These are phyloP conservation scores for Coniferiporia weirii DNA, from an alignment of 1,284 basidiomycete genomes.

Conservation along the genomic window DNA sequence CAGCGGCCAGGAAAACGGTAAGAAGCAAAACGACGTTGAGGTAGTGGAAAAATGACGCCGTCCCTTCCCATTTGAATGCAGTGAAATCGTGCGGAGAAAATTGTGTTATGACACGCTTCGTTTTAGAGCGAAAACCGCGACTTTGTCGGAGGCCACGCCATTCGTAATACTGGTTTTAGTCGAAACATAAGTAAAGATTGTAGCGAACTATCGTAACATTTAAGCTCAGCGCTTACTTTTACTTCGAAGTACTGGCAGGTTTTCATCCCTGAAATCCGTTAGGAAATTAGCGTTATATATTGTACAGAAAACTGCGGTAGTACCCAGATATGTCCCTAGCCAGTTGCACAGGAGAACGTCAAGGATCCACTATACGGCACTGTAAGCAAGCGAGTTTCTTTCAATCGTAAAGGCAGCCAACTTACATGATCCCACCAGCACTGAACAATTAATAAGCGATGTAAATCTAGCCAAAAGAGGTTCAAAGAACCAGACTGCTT, in stretches of 20 bases:
- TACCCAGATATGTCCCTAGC: slow-evolving; percentile 76
- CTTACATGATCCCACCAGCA: slow-evolving; percentile 88
- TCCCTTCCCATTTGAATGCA: slow-evolving; percentile 81
- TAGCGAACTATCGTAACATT: slow-evolving; percentile 7
- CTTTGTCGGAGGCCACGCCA: slow-evolving; percentile 81
- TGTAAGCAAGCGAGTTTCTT: slow-evolving; percentile 13
- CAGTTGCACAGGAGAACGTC: slow-evolving; percentile 84
- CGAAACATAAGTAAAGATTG: slow-evolving; percentile 2
- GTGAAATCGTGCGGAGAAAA: slow-evolving; percentile 85
- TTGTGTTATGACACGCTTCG: slow-evolving; percentile 70
- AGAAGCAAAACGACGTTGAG: slow-evolving; percentile 68
- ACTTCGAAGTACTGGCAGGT: slow-evolving; percentile 81
- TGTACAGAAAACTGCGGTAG: slow-evolving; percentile 21
- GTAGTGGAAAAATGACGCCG: slow-evolving; percentile 71
- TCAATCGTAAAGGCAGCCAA: slow-evolving; percentile 19
- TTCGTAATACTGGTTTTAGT: slow-evolving; percentile 56
- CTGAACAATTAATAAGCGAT: slow-evolving; percentile 30
- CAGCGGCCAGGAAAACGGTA: slow-evolving; percentile 74
- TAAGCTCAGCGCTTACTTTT: slow-evolving; percentile 46
- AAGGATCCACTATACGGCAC: slow-evolving; percentile 61
- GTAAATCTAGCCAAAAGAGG: slow-evolving; percentile 18
- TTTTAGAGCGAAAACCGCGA: slow-evolving; percentile 68
- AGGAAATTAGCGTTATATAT: slow-evolving; percentile 20
- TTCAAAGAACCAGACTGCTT: slow-evolving; percentile 24
- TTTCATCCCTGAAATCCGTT: slow-evolving; percentile 61